Base-by-base conservation (phyloP, 176 grass and related monocot genomes). In the Triticum turgidum region DNA sequence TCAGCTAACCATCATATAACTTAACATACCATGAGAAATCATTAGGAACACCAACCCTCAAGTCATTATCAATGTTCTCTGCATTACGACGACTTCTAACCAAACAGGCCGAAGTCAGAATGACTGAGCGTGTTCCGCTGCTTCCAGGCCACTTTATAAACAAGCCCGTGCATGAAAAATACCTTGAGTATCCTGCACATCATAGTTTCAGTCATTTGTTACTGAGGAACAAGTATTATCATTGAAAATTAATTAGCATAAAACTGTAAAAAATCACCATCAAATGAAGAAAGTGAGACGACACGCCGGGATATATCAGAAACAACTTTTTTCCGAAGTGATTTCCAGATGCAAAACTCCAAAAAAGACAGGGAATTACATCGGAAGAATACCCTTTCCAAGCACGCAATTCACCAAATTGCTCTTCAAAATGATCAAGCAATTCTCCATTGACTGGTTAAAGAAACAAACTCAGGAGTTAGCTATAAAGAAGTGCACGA, bases 21-120 rank as follows among this genome's bases (percentile, higher is more conserved):
- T 80, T 27, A 27, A 81, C 5, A 51, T 51, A 21, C 12, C 1
- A 49, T 27, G 8, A 37, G n/a, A 65, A 52, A 37, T 54, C 21
- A 49, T 27, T 74, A 37, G 32, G 77, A 74, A 39, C 13, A 73
- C 58, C 27, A 54, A 87, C 78, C 30, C 0, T 87, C 59, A 87
- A 80, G 59, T 8, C 37, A 13, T 54, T 58, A 41, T 67, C 70
- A 68, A 67, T 82, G 9, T 7, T 2, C 3, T 87, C 59, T 4
- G 47, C 69, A 33, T 87, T 29, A 66, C 0, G 0, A 30, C 3
- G n/a, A 11, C 2, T 44, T 44, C 65, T 87, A 67, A 87, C 70
- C 70, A 82, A 87, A 76, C 79, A 76, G 17, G 70, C 86, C 22
- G 86, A 87, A 76, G 79, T 87, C 71, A 87, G 56, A 14, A 82